These are phyloP conservation scores for Colletotrichum nymphaeae DNA, from an alignment of 2,329 filamentous ascomycete genomes.

Conservation along the genomic window DNA sequence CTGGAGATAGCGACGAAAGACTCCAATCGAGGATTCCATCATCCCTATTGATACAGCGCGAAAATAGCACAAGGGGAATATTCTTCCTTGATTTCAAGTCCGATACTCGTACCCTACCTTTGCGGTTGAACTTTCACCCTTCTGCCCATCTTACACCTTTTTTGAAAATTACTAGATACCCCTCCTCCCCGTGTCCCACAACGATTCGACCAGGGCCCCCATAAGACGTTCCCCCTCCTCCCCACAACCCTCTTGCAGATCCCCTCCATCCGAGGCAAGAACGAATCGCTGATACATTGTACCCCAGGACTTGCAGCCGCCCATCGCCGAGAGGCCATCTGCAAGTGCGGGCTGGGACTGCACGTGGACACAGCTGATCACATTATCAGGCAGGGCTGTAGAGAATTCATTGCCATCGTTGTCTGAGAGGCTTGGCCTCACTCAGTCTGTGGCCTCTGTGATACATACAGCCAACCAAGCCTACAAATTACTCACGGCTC, in stretches of 20 bases:
- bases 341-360: slow-evolving; percentile 11
- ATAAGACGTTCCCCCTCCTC: not conserved
- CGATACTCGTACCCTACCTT: not conserved
- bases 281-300: slow-evolving; percentile 6
- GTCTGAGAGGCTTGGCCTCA: not conserved
- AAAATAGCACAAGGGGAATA: not conserved
- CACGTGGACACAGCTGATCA: slow-evolving; percentile 9
- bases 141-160: not conserved
- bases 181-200: not conserved
- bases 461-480: slow-evolving; percentile 47
- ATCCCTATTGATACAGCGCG: too few relatives aligned
- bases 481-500: slow-evolving; percentile 42
- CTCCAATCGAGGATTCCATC: not conserved
- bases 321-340: slow-evolving; percentile 24
- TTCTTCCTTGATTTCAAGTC: not conserved
- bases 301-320: slow-evolving; percentile 8
- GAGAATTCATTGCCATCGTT: not conserved
- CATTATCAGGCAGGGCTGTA: not conserved
- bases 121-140: not conserved
- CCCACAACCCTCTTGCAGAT: not conserved
- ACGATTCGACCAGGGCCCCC: not conserved
- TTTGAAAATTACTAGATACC: not conserved
- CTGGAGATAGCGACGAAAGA: not conserved
- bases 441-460: slow-evolving; percentile 41
- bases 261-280: slow-evolving; percentile 15